Evolutionary conservation across 495 filamentous ascomycete species (phyloP).

Genomic region (Corynascus novoguineensis): DNA sequence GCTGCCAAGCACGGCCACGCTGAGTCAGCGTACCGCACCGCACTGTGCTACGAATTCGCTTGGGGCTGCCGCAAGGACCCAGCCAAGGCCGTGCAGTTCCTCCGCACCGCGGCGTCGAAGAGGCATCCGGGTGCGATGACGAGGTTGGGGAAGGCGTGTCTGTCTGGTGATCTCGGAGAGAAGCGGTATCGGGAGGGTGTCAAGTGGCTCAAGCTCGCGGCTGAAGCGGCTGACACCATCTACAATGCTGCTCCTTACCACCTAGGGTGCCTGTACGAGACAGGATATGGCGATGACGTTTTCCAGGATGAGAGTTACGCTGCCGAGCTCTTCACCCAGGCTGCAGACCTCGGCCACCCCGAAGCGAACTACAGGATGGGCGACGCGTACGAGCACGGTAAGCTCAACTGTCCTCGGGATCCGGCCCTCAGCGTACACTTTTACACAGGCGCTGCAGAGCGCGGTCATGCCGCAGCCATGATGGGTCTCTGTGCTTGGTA

Average conservation of each 20-base stretch:
- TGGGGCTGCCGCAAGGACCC: conserved; percentile 90
- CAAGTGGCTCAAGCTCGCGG: conserved; percentile 93
- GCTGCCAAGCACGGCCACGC: conserved; percentile 97
- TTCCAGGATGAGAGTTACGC: conserved; percentile 87
- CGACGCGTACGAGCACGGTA: conserved; percentile 95
- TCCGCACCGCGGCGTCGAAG: conserved; percentile 83
- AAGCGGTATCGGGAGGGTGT: conserved; percentile 86
- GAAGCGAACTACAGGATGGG: conserved; percentile 83
- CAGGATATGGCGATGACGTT: conserved; percentile 84
- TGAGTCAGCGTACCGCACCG: conserved; percentile 90
- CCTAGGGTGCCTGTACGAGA: conserved; percentile 79
- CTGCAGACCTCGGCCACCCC: conserved; percentile 83
- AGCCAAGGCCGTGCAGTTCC: conserved; percentile 87
- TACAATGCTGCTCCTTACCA: conserved; percentile 94
- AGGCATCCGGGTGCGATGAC: conserved; percentile 94
- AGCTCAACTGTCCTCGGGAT: conserved; percentile 78
- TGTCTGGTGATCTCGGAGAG: conserved; percentile 80
- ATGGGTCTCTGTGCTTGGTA: conserved; percentile 99
- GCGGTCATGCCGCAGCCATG: conserved; percentile 83
- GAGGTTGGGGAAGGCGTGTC: conserved; percentile 81
- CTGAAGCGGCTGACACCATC: conserved; percentile 80
- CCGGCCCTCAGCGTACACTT: conserved; percentile 94
- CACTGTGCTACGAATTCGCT: conserved; percentile 94
- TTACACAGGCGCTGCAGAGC: conserved; percentile 86
- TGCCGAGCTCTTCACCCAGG: conserved; percentile 88